Base-by-base conservation (phyloP, 805 yeast species). In the Vanderwaltozyma tropicalis region DNA sequence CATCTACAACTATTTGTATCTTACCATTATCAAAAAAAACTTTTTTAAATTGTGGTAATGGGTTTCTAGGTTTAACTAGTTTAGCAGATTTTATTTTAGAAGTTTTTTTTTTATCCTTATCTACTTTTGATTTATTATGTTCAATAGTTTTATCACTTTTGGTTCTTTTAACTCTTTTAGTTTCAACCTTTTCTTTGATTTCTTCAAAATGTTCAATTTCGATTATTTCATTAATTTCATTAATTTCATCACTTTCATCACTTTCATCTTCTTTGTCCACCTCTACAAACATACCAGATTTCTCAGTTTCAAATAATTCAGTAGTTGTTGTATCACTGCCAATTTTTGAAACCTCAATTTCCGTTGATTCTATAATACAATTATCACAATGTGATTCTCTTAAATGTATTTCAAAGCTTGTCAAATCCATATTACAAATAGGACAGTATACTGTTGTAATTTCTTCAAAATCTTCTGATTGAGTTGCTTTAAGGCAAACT, bases 1-100 rank as follows among this genome's bases (percentile, higher is more conserved):
- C 87, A 60, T 81, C 92, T 19, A 81, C 84, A 0, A 78, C 71
- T 2, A 74, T 47, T 39, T 67, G 61, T 31, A 53, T 50, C 11
- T 42, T 40, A 12, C 43, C 38, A 3, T 49, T 42, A 8, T 56
- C 61, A 40, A 80, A 75, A 0, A 54, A 45, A 15, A 80, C 46
- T 5, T 69, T 63, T 49, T 80, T 80, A 36, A 76, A 64, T 0
- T 62, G 61, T 0, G 86, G 86, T 2, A 78, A 67, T 1, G 66
- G 66, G 4, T 39, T 24, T 22, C 35, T 32, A 3, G 36, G 35
- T 16, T 52, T 51, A 18, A 33, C 31, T 37, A 14, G 47, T 32
- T n/a, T 48, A 43, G 16, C 41, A 31, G 22, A 37, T 38, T 17
- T 27, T 45, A 41, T 22, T 28, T 28, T 19, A 39, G 42, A 34